Percentiles rank a stretch among this genome's conserved stretches.
Evolutionary conservation across 2,329 filamentous ascomycete species (phyloP).

Genomic region (Clonostachys chloroleuca): DNA sequence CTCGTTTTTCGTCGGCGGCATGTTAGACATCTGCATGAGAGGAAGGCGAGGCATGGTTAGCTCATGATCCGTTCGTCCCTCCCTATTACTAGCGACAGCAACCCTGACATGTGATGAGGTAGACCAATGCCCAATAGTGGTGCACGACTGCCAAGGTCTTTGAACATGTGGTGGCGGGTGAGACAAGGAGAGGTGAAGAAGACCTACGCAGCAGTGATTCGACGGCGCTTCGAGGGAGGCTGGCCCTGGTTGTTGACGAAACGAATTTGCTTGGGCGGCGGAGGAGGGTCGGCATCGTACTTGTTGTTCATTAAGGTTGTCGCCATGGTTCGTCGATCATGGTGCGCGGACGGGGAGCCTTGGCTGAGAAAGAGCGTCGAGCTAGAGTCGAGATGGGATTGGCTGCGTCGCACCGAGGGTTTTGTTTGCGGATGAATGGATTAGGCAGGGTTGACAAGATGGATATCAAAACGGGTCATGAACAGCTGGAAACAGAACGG

Average conservation of each 20-base stretch:
- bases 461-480: no score
- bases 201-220: conserved; percentile 74
- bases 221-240: conserved; percentile 72
- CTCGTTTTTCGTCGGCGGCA: conserved; percentile 74
- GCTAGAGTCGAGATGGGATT: no score
- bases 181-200: neutral
- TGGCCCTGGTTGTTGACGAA: conserved; percentile 82
- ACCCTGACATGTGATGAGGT: neutral
- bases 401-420: no score
- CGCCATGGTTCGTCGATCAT: conserved; percentile 8
- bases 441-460: no score
- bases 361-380: neutral
- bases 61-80: no score
- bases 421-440: no score
- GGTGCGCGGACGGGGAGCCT: neutral
- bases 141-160: neutral
- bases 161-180: neutral
- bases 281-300: conserved; percentile 19
- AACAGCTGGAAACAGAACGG: no score
- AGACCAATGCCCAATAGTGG: neutral
- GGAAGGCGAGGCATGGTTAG: neutral
- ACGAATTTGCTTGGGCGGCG: conserved; percentile 58
- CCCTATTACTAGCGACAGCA: no score
- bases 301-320: conserved; percentile 8
- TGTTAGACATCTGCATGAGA: conserved; percentile 55